These are phyloP conservation scores for Scedosporium dehoogii DNA, from an alignment of 2,329 filamentous ascomycete genomes.

Conservation along the genomic window DNA sequence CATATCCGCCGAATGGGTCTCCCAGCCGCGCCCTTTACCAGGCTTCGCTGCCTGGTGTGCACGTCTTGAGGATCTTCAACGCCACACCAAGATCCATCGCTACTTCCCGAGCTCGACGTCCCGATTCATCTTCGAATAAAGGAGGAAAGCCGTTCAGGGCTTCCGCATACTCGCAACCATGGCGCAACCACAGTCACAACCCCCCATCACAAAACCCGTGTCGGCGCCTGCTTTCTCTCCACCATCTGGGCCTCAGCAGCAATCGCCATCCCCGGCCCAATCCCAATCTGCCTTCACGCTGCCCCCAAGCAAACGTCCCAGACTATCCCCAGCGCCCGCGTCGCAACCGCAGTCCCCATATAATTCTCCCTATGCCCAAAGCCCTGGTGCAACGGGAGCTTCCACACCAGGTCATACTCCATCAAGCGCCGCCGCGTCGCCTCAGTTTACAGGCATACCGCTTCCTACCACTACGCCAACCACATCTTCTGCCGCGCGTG, in stretches of 20 bases:
- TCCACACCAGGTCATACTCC: conserved; percentile 22
- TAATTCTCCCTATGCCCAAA: conserved; percentile 38
- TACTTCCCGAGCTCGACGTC: background rate
- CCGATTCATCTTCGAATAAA: background rate
- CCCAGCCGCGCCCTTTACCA: conserved; percentile 31
- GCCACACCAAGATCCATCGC: background rate
- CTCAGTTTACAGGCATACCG: conserved; percentile 15
- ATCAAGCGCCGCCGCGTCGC: conserved; percentile 23
- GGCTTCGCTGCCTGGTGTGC: conserved; percentile 39
- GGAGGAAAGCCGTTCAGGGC: background rate
- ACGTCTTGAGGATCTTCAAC: background rate
- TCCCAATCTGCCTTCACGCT: conserved; percentile 43
- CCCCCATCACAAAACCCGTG: conserved; percentile 18
- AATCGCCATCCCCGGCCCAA: conserved; percentile 50
- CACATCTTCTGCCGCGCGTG: conserved; percentile 28
- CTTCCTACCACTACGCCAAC: background rate
- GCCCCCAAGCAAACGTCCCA: conserved; percentile 65
- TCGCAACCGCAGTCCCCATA: conserved; percentile 58
- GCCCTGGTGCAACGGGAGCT: conserved; percentile 27
- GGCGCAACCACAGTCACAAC: conserved; percentile 51
- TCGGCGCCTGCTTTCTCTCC: conserved; percentile 51
- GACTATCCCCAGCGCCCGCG: conserved; percentile 57
- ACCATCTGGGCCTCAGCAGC: conserved; percentile 37
- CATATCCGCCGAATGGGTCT: conserved; percentile 33
- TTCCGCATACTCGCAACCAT: conserved; percentile 24